Percentiles rank a stretch among this genome's conserved stretches.
Evolutionary conservation across 1,139 yeast species (phyloP).

Genomic region (Hanseniaspora uvarum): DNA sequence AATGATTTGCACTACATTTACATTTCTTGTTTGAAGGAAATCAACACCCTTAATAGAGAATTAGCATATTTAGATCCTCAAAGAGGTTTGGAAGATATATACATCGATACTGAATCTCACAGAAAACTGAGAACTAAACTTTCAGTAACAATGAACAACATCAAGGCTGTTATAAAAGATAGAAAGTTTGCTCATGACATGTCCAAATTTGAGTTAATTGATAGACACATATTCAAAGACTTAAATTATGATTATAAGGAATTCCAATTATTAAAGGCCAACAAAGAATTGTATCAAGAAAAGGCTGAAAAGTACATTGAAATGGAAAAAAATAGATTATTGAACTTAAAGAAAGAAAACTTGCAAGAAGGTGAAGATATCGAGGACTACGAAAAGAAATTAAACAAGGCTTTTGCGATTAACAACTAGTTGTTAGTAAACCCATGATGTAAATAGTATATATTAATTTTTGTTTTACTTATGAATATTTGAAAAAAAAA

Average conservation of each 20-base stretch:
- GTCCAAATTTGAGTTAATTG: constrained; percentile 3
- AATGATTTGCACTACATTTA: constrained; percentile 86
- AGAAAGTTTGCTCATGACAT: constrained; percentile 59
- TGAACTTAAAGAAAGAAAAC: background rate
- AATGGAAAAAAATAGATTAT: background rate
- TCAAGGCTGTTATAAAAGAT: constrained; percentile 79
- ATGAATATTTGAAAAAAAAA: background rate
- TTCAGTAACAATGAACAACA: constrained; percentile 56
- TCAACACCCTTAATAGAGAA: constrained; percentile 73
- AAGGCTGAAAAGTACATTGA: background rate
- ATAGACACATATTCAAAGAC: constrained; percentile 12
- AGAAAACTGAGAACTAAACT: constrained; percentile 37
- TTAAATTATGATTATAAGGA: background rate
- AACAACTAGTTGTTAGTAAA: background rate
- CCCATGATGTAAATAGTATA: background rate
- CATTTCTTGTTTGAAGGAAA: constrained; percentile 76
- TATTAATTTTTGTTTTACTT: background rate
- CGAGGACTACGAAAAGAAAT: constrained; percentile 20
- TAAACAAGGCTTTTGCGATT: background rate
- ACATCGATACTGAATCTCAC: constrained; percentile 33
- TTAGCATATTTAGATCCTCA: constrained; percentile 32
- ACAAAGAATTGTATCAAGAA: background rate
- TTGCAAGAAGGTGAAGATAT: background rate
- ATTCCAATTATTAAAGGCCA: background rate
- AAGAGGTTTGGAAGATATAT: constrained; percentile 36